These are phyloP conservation scores for Cyclotella sp. DNA, from an alignment of 108 stramenopile genomes.

Conservation along the genomic window DNA sequence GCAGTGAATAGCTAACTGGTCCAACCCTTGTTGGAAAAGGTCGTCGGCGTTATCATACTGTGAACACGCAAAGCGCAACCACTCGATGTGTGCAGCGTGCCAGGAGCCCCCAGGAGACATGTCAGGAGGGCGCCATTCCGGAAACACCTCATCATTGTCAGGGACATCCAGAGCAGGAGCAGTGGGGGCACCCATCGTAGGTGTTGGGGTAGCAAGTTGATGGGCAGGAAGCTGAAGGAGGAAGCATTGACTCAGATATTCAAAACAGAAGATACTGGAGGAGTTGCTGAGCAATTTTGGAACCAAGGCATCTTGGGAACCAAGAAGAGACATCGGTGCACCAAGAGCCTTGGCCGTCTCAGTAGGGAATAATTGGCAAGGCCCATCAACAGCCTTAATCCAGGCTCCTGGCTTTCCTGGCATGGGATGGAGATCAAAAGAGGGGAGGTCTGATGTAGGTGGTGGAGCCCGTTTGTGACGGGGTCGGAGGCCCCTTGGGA, in stretches of 20 bases:
- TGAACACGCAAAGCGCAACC: background rate
- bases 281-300: background rate
- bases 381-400: background rate
- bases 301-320: background rate
- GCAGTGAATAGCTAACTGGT: background rate
- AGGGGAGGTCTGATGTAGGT: background rate
- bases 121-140: slow-evolving; percentile 3
- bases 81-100: background rate
- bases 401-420: background rate
- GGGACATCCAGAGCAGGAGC: background rate
- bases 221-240: too few relatives aligned
- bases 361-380: background rate
- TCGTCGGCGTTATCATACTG: background rate
- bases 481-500: slow-evolving; percentile 1
- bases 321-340: background rate
- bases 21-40: background rate
- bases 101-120: background rate
- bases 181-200: background rate
- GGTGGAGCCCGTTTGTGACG: background rate
- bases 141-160: background rate
- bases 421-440: background rate
- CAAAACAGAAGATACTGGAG: background rate
- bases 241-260: too few relatives aligned
- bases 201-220: background rate
- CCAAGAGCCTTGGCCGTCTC: background rate